phyloP scores from a whole-genome alignment of 441 rosid species.

The Pelargonium fulgidum region DNA sequence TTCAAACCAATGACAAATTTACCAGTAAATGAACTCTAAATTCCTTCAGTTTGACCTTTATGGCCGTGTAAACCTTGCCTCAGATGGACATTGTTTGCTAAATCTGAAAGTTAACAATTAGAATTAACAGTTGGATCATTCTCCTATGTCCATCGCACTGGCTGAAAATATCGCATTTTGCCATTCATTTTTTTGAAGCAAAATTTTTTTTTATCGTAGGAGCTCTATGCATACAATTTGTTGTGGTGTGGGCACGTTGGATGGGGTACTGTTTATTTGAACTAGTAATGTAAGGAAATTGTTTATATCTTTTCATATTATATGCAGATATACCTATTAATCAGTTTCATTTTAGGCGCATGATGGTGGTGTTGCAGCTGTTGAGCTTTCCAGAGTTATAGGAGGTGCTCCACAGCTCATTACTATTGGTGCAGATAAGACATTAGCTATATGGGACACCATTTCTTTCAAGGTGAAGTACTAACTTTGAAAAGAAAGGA shows the following conservation, averaged over 20 bases:
- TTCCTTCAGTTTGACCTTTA: too few relatives aligned
- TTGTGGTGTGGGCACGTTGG: not conserved
- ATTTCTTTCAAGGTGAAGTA: constrained; percentile 79
- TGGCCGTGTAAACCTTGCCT: too few relatives aligned
- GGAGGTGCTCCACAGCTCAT: constrained; percentile 92
- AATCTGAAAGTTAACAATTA: too few relatives aligned
- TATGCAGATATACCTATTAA: not conserved
- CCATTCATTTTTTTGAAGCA: too few relatives aligned
- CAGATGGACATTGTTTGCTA: too few relatives aligned
- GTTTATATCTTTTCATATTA: constrained; percentile 15
- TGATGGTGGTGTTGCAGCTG: constrained; percentile 93
- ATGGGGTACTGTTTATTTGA: constrained; percentile 11
- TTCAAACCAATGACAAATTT: too few relatives aligned
- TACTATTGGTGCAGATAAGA: constrained; percentile 95
- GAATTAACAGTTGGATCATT: too few relatives aligned
- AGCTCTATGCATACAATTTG: constrained; percentile 2
- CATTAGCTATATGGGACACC: constrained; percentile 98
- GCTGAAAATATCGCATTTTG: too few relatives aligned
- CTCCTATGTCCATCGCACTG: too few relatives aligned
- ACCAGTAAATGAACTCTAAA: too few relatives aligned
- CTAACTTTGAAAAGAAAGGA: constrained; percentile 10
- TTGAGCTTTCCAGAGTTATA: constrained; percentile 92
- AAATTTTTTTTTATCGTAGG: not conserved
- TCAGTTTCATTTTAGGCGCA: constrained; percentile 53
- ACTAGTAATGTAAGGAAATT: not conserved